Base-by-base conservation (phyloP, 192 early-diverging fungal species). In the Ambispora gerdemannii region DNA sequence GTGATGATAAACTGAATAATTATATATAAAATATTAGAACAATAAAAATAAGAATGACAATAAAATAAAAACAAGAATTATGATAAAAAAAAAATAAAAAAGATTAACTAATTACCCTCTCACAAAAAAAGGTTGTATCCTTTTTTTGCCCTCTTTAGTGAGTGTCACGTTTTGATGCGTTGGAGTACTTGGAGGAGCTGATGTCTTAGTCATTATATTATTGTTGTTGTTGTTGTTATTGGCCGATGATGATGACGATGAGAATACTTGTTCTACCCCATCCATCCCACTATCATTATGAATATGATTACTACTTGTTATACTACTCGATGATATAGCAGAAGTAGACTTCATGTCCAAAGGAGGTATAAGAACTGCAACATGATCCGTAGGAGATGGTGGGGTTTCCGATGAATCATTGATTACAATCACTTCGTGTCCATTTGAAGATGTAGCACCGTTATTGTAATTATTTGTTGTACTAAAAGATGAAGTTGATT, bases 111-210 rank as follows among this genome's bases (percentile, higher is more conserved):
- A 49, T 63, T 51, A 43, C 77, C 80, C 63, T 28, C 85, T 78
- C 10, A 89, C 69, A 77, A 87, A 84, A 60, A 86, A 50, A 4
- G 91, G 95, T 28, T 88, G 86, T 28, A 97, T 94, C 10, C 95
- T 81, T 59, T 90, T 92, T 76, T 91, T 90, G 7, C 95, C 95
- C 70, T 89, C 84, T 49, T 88, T 88, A 7, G 90, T 91, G 52
- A 86, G 77, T 0, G 91, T 86, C 32, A 91, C 84, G 0, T 66
- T 76, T 65, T 91, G 89, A 4, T 4, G 25, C 58, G 63, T 58
- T 27, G 15, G 15, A n/a, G n/a, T n/a, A n/a, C n/a, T n/a, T 19
- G 8, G 33, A 34, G 32, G 24, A 34, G 17, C 15, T 22, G 60
- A 62, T 13, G 60, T 2, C 10, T n/a, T n/a, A n/a, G n/a, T n/a